Conservation (phyloP, 805 yeast genomes). For the Kodamaea lidongshanica region DNA sequence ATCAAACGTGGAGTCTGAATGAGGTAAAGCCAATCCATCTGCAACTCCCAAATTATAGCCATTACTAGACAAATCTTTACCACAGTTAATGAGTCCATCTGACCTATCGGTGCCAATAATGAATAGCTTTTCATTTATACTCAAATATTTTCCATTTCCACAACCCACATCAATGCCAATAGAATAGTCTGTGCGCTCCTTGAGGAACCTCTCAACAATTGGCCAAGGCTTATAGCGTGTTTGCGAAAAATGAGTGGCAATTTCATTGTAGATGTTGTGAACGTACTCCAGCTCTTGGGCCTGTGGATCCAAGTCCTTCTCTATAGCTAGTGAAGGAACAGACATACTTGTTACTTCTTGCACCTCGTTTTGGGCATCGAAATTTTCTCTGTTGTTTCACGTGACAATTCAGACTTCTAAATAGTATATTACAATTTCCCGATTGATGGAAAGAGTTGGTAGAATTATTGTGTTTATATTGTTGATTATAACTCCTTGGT, state of each 20-base stretch:
- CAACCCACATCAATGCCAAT: slow-evolving; percentile 93
- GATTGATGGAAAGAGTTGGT: no score
- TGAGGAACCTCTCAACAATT: slow-evolving; percentile 69
- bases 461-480: no score
- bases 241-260: slow-evolving; percentile 87
- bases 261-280: slow-evolving; percentile 88
- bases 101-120: slow-evolving; percentile 75
- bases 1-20: slow-evolving; percentile 41
- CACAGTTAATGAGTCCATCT: slow-evolving; percentile 62
- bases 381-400: no score
- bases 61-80: slow-evolving; percentile 35
- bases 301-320: slow-evolving; percentile 37
- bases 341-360: no score
- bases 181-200: slow-evolving; percentile 42
- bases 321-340: slow-evolving; percentile 28
- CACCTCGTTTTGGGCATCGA: no score
- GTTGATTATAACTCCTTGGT: no score
- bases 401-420: no score
- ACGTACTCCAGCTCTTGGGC: slow-evolving; percentile 71
- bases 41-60: slow-evolving; percentile 61
- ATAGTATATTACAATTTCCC: no score
- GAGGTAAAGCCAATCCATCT: slow-evolving; percentile 63
- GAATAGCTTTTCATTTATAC: slow-evolving; percentile 59
- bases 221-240: slow-evolving; percentile 99
- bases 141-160: slow-evolving; percentile 91